Conservation (phyloP, 352 stramenopile species). For the Plasmopara muralis region DNA sequence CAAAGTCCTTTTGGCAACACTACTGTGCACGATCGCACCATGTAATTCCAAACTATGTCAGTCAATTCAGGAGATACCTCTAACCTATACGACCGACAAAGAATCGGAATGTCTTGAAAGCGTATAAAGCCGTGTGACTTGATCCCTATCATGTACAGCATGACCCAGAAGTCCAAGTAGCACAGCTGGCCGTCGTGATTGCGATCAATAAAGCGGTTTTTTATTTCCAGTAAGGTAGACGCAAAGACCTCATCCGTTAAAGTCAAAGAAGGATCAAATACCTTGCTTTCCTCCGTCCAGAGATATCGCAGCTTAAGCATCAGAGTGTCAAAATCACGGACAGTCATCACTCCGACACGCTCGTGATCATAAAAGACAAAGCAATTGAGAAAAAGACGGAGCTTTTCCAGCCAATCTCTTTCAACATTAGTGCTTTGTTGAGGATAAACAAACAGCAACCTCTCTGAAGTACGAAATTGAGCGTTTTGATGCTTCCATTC, state of each 20-base stretch:
- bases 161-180: conserved; percentile 80
- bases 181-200: conserved; percentile 57
- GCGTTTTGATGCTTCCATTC: conserved; percentile 67
- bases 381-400: conserved; percentile 59
- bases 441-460: conserved; percentile 40
- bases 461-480: conserved; percentile 44
- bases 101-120: conserved; percentile 63
- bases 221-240: conserved; percentile 37
- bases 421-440: conserved; percentile 11
- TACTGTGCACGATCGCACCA: conserved; percentile 49
- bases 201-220: conserved; percentile 42
- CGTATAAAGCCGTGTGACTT: conserved; percentile 45
- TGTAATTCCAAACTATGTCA: conserved; percentile 44
- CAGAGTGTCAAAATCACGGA: conserved; percentile 47
- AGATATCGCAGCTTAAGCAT: conserved; percentile 55
- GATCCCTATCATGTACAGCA: conserved; percentile 71
- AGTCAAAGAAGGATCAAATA: not conserved
- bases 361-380: conserved; percentile 73
- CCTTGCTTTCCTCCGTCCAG: conserved; percentile 39
- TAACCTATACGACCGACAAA: conserved; percentile 73
- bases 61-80: conserved; percentile 49
- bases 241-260: conserved; percentile 34
- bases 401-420: conserved; percentile 35
- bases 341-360: conserved; percentile 35
- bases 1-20: conserved; percentile 52